Evolutionary conservation across 176 grass and related monocot species (phyloP).

Genomic region (Musa schizocarpa): DNA sequence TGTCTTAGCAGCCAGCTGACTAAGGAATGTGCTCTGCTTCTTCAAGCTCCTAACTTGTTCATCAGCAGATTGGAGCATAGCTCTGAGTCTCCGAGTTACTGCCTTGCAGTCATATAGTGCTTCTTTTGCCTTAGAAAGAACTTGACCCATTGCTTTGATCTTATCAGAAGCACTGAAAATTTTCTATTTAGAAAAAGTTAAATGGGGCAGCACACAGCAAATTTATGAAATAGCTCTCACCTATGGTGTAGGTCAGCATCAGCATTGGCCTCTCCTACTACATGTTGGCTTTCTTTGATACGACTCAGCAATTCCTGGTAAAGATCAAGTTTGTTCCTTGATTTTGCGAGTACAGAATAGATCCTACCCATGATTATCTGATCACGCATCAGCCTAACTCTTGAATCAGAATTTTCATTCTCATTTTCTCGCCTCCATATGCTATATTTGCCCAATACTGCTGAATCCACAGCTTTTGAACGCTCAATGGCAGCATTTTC

Average conservation of each 20-base stretch:
- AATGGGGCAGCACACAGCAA: slow-evolving; percentile 2
- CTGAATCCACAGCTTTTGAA: slow-evolving; percentile 54
- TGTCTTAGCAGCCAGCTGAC: slow-evolving; percentile 55
- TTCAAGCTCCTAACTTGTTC: slow-evolving; percentile 59
- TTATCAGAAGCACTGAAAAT: slow-evolving; percentile 37
- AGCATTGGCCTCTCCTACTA: slow-evolving; percentile 47
- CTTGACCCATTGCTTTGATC: slow-evolving; percentile 42
- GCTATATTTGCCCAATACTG: slow-evolving; percentile 57
- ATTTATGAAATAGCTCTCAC: slow-evolving; percentile 9
- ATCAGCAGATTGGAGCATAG: slow-evolving; percentile 53
- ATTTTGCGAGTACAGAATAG: slow-evolving; percentile 46
- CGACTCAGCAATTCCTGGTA: slow-evolving; percentile 38
- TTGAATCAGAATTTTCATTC: slow-evolving; percentile 52
- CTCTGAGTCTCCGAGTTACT: slow-evolving; percentile 38
- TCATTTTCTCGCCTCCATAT: slow-evolving; percentile 53
- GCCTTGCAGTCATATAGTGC: slow-evolving; percentile 39
- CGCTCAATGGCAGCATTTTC: slow-evolving; percentile 47
- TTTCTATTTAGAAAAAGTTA: neutral
- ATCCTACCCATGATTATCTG: slow-evolving; percentile 66
- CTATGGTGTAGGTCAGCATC: slow-evolving; percentile 47
- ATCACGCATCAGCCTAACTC: slow-evolving; percentile 40
- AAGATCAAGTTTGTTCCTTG: slow-evolving; percentile 43
- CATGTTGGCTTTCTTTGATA: slow-evolving; percentile 48
- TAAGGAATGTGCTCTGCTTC: slow-evolving; percentile 65
- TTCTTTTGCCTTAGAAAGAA: slow-evolving; percentile 45